Conservation (phyloP, 2,329 filamentous ascomycete species). For the Cytospora piceae region DNA sequence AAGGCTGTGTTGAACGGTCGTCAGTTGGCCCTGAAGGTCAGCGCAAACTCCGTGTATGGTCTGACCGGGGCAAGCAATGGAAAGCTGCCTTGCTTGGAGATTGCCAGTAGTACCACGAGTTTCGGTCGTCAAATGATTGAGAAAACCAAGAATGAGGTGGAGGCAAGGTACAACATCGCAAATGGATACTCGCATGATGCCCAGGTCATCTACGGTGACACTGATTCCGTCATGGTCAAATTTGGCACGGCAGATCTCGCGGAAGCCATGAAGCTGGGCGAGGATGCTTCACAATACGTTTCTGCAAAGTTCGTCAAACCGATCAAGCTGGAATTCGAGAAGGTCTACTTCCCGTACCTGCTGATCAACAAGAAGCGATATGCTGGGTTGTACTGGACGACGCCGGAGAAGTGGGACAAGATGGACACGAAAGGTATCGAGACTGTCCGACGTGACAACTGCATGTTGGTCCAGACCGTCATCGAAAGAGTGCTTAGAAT, state of each 20-base stretch:
- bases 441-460: constrained; percentile 96
- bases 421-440: constrained; percentile 99
- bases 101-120: constrained; percentile 95
- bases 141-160: constrained; percentile 94
- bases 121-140: constrained; percentile 99
- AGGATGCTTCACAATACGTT: constrained; percentile 87
- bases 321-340: constrained; percentile 99
- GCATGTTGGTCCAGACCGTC: constrained; percentile 90
- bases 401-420: constrained; percentile 92
- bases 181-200: constrained; percentile 96
- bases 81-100: constrained; percentile 91
- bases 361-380: constrained; percentile 99
- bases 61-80: constrained; percentile 94
- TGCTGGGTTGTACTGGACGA: constrained; percentile 97
- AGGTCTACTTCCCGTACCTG: constrained; percentile 97
- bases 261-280: constrained; percentile 92
- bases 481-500: constrained; percentile 96
- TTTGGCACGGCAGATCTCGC: constrained; percentile 87
- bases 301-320: constrained; percentile 93
- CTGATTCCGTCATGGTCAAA: constrained; percentile 99
- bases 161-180: constrained; percentile 83
- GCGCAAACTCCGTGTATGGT: constrained; percentile 97
- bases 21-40: constrained; percentile 93
- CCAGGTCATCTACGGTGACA: constrained; percentile 97
- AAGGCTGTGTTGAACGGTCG: constrained; percentile 97